Base-by-base conservation (phyloP, 306 rosid species). In the Malus asiatica region DNA sequence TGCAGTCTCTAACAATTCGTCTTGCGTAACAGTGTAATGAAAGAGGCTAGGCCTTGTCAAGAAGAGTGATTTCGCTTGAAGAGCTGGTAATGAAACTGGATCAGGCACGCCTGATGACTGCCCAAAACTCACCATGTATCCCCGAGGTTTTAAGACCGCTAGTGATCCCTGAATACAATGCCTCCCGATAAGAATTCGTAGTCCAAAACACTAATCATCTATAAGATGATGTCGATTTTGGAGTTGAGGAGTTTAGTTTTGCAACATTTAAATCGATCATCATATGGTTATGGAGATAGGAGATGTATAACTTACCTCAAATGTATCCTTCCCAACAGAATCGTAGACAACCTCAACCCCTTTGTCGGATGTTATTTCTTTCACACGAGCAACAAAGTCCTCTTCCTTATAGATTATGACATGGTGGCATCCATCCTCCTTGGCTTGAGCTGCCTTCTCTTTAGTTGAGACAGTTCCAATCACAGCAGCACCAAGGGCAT, bases 291-390 rank as follows among this genome's bases (percentile, higher is more conserved):
- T 1, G 53, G 18, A 48, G 52, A 45, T 22, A 7, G 3, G 35
- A 76, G 53, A 70, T 77, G 71, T 25, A 75, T 66, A 65, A 10
- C 66, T 69, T 86, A 91, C 97, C 96, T 88, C 83, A 76, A 92
- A 94, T 29, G 96, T 90, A 60, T 92, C 95, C 81, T 92, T 92
- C 82, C 97, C 96, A 1, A 94, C 97, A 78, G 97, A 89, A 85
- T 94, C 98, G 25, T 92, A 94, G 78, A 92, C 98, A 4, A 89
- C 97, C 61, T 94, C 91, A 70, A 94, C 98, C 77, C 98, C 98
- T 40, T 83, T 83, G 73, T 94, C 92, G 0, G 90, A 88, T 6
- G 98, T 94, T 77, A 94, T 86, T 77, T 94, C 93, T 18, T 77
- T 89, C 74, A 92, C 97, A 4, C 96, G 88, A n/a, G 93, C 66